Evolutionary conservation across 768 basidiomycete species (phyloP), one percentile per base, ranked within the genome.

Genomic region (Termitomyces sp.): DNA sequence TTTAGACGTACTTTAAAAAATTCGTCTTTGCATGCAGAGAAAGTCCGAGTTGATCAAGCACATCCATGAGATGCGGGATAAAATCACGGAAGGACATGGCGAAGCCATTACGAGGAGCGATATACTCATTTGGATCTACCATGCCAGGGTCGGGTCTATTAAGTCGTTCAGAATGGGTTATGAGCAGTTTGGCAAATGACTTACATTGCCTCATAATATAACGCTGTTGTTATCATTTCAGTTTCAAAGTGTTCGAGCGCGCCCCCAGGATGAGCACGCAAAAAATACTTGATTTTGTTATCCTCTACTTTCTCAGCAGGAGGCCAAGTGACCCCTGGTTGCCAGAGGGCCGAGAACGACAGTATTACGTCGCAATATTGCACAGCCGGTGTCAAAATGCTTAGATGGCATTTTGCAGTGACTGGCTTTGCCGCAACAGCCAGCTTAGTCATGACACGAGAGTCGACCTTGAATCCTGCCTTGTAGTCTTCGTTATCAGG

Each of bases 191-290:
- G 48, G 33, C 61, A 15, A 9, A 53, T 49, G 22, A 78, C 90
- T 70, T 72, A 91, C 92, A 89, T 75, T 28, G 89, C 92, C 77
- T 94, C 92, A 67, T 94, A 94, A 75, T 93, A 94, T 55, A 94
- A 68, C 11, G 90, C 83, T 11, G 91, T 93, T 0, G 89, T 79
- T 22, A 89, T 89, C 76, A 88, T 87, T 72, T 90, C 86, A 61
- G 86, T 89, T 67, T 91, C 90, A 64, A 93, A 94, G 71, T 94
- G 92, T 69, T 94, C 92, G 52, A 94, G 74, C 0, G 89, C 91
- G 66, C 92, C 92, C 42, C 91, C 91, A 48, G 92, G 92, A 71
- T 92, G 88, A 11, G 89, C 90, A 42, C 91, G 83, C 61, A 93
- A 66, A 73, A 92, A 93, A 69, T 90, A 93, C 69, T 94, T 93